Evolutionary conservation across 139 green algal species (phyloP), one percentile per base, ranked within the genome.

Genomic region (Tetradesmus obliquus): DNA sequence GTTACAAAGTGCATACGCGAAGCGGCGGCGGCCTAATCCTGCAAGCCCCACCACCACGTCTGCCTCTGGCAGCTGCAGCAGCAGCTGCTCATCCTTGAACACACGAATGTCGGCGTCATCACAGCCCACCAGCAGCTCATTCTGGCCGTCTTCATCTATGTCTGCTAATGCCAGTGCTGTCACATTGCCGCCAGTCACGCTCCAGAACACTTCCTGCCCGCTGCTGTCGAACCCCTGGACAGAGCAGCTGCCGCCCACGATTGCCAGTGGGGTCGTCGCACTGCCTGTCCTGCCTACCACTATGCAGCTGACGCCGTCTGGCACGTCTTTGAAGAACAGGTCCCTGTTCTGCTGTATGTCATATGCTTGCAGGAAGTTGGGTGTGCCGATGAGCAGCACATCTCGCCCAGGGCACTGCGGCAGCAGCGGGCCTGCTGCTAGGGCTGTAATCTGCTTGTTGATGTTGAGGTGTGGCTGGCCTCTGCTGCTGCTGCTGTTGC

Each of bases 271-370:
- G 69, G 7, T 13, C 22, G 82, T 69, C 17, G 88, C 80, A n/a
- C 53, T 91, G 19, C 93, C 94, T 22, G 93, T 91, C 8, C 62
- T 86, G 69, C 86, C 95, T 4, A 96, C 84, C 2, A 95, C 32
- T 1, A 95, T 84, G 8, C 89, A 91, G 72, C 94, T 95, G 6
- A 96, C 95, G 1, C 95, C 95, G 86, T 97, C 95, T 8, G 89
- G 60, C 5, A 97, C 92, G 54, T 97, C 96, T 76, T 95, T 97
- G 93, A 96, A 97, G 93, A 97, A 98, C 2, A 97, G 15, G 89
- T 98, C 96, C 69, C 89, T 88, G 91, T 97, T 97, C 17, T 93
- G 72, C n/a, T 96, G 60, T 15, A 96, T 91, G 58, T 97, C 95
- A 71, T 97, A 97, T n/a, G 90, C 95, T 82, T 96, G 95, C 20